phyloP scores from a whole-genome alignment of 192 early-diverging fungal species.

The Backusella parvicylindrica region DNA sequence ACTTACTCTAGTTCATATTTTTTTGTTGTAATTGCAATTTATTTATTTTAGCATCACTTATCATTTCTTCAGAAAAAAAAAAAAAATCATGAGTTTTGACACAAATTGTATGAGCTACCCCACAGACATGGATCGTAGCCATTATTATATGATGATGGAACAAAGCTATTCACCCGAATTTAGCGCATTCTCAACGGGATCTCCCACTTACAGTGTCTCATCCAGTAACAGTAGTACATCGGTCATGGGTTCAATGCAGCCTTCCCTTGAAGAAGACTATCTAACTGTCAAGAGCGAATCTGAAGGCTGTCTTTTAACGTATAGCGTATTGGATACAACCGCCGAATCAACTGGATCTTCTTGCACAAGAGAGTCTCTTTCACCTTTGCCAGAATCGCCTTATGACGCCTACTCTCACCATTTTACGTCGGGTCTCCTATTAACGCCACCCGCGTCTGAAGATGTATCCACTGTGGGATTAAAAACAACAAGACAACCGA shows the following conservation, averaged over 20 bases:
- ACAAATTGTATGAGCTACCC: not conserved
- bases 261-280: constrained; percentile 4
- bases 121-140: not conserved
- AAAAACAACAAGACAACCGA: not conserved
- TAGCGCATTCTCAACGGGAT: not conserved
- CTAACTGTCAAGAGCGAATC: not conserved
- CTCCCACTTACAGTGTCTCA: constrained; percentile 14
- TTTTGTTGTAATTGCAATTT: not conserved
- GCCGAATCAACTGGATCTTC: not conserved
- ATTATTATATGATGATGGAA: not conserved
- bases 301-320: not conserved
- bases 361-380: not conserved
- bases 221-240: constrained; percentile 1
- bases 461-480: not conserved
- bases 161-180: constrained; percentile 8
- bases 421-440: constrained; percentile 6
- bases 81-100: constrained; percentile 1
- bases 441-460: constrained; percentile 16
- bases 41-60: not conserved
- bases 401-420: constrained; percentile 19
- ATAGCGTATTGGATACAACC: not conserved
- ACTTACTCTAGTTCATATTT: not conserved
- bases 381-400: constrained; percentile 17
- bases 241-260: not conserved
- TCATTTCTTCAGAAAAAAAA: not conserved